Base-by-base conservation (phyloP, 2,329 filamentous ascomycete species). In the Penicillium palitans region DNA sequence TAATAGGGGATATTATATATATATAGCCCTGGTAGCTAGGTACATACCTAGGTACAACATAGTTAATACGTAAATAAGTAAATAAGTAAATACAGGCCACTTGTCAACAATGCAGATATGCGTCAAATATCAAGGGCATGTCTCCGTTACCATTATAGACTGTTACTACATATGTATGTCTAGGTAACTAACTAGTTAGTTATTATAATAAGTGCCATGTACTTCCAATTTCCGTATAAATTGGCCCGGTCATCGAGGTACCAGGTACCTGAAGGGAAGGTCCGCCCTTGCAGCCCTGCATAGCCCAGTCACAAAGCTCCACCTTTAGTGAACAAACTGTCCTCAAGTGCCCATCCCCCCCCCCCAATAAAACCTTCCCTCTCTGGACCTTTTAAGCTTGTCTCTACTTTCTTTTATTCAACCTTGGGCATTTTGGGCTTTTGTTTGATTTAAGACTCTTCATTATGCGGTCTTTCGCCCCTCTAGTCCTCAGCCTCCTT, bases 271-370 rank as follows among this genome's bases (percentile, higher is more conserved):
- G 27, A 53, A 24, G 21, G 27, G 40, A 29, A n/a, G 19, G 27
- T 55, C 31, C 50, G 42, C 44, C 40, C 44, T 58, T 64, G 67
- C 67, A 69, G 62, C 65, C 67, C 61, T 65, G 57, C 55, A 65
- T 64, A 65, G 64, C 68, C 68, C 40, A 71, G 59, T 66, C 61
- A 71, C 57, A 53, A 52, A 61, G 66, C 66, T 65, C 62, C 60
- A 65, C 63, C 68, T 63, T 66, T 27, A 75, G 74, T 76, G 74
- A 76, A 76, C 74, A 76, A 73, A 72, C 74, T 76, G 74, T 75
- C 74, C 74, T 76, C 59, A 72, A 68, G 65, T 66, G 52, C 62
- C 39, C 40, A 51, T 44, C 59, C 52, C 48, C 49, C 58, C 48
- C 49, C 59, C 48, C 4, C 31, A 61, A 63, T 61, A 63, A 46